These are phyloP conservation scores for Camelina laxa DNA, from an alignment of 345 rosid genomes.

Conservation along the genomic window DNA sequence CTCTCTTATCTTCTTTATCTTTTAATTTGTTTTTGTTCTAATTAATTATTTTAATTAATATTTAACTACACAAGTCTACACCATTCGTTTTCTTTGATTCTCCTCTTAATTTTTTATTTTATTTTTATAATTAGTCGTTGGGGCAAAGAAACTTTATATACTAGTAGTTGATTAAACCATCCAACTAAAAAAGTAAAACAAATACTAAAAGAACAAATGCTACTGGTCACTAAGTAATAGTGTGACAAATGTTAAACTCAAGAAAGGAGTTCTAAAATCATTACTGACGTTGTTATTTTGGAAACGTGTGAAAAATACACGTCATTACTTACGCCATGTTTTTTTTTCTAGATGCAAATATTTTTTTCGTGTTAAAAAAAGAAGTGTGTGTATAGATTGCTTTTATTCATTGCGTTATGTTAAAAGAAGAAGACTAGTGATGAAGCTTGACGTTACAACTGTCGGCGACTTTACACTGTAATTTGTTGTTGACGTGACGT, in stretches of 20 bases:
- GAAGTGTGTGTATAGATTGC: neutral
- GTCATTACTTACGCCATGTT: conserved; percentile 34
- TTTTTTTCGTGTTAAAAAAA: neutral
- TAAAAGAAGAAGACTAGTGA: conserved; percentile 26
- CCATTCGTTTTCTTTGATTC: conserved; percentile 37
- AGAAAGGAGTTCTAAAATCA: neutral
- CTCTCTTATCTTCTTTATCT: conserved; percentile 39
- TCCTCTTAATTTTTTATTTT: conserved; percentile 2
- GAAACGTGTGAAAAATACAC: conserved; percentile 35
- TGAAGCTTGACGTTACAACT: conserved; percentile 44
- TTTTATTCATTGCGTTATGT: conserved; percentile 29
- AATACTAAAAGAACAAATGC: conserved; percentile 20
- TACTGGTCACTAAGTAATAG: conserved; percentile 2
- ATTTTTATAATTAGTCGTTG: conserved; percentile 1
- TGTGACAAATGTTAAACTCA: conserved; percentile 22
- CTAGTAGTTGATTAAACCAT: neutral
- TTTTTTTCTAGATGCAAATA: neutral
- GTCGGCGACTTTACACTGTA: conserved; percentile 40
- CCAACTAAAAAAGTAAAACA: neutral
- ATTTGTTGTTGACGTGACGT: conserved; percentile 16
- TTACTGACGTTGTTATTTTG: neutral
- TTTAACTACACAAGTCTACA: conserved; percentile 26
- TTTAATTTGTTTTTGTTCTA: conserved; percentile 21
- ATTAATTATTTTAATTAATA: conserved; percentile 27
- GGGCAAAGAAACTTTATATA: neutral